Evolutionary conservation across 768 basidiomycete species (phyloP), one percentile per base, ranked within the genome.

Genomic region (Clathrus columnatus): DNA sequence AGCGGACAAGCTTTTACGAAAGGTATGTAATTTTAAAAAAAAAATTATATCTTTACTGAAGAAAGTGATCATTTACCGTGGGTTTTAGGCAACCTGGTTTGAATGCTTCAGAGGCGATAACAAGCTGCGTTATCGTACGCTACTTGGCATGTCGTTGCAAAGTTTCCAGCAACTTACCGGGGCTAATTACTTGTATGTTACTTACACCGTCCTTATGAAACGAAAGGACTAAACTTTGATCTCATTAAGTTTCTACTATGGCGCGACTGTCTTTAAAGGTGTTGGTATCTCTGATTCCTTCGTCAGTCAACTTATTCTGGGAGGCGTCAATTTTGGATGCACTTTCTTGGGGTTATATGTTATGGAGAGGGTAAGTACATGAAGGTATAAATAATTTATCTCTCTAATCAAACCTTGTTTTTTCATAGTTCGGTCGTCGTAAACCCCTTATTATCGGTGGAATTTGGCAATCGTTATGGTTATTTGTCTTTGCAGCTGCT

Each of bases 301-400:
- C 62, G 70, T 86, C 48, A 82, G 81, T 1, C 87, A 90, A 60
- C 84, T 87, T 60, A 87, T 90, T 60, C 72, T 88, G 42, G 85
- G 86, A 36, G 77, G 76, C 3, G 83, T 87, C 64, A 86, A 87
- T 67, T 85, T 87, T 61, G 70, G 72, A 47, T 83, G 82, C 65
- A 86, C 84, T 10, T 85, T 85, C 68, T 77, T 81, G 29, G 86
- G 87, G 1, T 66, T 90, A 61, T 87, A 83, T 65, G 70, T 87
- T 51, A 82, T 87, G 78, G 83, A 87, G 65, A 72, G 73, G 63
- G 80, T 76, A 61, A 44, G 74, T 68, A 7, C 57, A 44, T 41
- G 36, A 17, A 16, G 20, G 8, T 8, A 54, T 27, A 7, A 36
- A 20, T 7, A 20, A 27, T 20, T 21, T 18, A 36, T 36, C 50